phyloP scores from a whole-genome alignment of 2,329 filamentous ascomycete genomes.

The Lasiodiplodia hormozganensis region DNA sequence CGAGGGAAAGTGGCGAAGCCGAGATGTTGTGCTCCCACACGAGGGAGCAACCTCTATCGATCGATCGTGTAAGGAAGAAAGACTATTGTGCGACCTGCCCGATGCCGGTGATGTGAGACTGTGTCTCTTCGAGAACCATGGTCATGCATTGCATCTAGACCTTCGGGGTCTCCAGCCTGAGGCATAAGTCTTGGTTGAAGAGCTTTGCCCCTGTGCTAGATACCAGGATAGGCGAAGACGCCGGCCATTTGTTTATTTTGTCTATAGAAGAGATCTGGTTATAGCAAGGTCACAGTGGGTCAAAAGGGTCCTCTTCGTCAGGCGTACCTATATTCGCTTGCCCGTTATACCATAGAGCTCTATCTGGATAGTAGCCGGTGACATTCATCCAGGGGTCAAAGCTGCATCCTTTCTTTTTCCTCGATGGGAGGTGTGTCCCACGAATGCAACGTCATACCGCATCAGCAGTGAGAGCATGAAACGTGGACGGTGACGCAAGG shows the following conservation, averaged over 20 bases:
- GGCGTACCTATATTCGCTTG: background rate
- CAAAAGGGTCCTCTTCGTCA: background rate
- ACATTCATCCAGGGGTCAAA: background rate
- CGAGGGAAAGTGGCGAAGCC: background rate
- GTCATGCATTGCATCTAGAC: too few species aligned
- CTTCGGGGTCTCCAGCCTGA: too few species aligned
- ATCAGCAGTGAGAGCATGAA: background rate
- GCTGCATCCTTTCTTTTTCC: too few species aligned
- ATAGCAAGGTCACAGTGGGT: background rate
- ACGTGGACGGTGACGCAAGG: slow-evolving; percentile 1
- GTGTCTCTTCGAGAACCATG: too few species aligned
- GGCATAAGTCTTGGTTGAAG: too few species aligned
- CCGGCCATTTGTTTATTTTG: background rate
- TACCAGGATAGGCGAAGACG: background rate
- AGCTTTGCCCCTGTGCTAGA: background rate
- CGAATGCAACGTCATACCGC: slow-evolving; percentile 4
- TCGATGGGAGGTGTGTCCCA: background rate
- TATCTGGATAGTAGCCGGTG: background rate
- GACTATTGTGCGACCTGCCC: background rate
- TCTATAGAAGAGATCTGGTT: background rate
- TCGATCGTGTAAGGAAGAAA: background rate
- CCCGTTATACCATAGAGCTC: background rate
- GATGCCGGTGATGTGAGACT: background rate
- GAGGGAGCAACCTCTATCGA: background rate
- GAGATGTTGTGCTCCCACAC: background rate